phyloP scores from a whole-genome alignment of 2,329 filamentous ascomycete species.

The Stemphylium beticola region DNA sequence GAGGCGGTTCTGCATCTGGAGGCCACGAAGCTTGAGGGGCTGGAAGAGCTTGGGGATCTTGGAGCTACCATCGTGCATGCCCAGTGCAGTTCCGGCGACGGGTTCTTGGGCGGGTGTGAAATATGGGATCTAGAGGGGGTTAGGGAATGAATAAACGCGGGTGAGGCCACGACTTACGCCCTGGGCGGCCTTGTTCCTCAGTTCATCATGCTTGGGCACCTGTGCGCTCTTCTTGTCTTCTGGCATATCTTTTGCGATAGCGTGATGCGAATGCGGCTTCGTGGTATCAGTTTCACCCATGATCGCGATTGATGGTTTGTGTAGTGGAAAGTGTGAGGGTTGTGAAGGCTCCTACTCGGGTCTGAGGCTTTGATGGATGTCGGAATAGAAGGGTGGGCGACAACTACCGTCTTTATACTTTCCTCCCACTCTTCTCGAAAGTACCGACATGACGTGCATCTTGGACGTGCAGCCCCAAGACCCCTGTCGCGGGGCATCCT shows the following conservation, averaged over 20 bases:
- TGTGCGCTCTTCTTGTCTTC: conserved; percentile 32
- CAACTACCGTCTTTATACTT: conserved; percentile 30
- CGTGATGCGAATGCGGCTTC: conserved; percentile 42
- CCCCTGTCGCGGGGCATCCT: conserved; percentile 19
- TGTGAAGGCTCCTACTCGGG: background rate
- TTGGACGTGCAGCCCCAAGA: conserved; percentile 3
- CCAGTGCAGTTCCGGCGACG: conserved; percentile 55
- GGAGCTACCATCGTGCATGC: conserved; percentile 56
- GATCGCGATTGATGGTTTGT: conserved; percentile 4
- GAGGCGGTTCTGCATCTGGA: conserved; percentile 73
- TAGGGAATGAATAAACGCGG: background rate
- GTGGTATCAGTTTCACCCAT: conserved; percentile 35
- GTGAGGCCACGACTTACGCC: conserved; percentile 41
- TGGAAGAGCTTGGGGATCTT: conserved; percentile 65
- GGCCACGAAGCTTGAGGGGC: conserved; percentile 62
- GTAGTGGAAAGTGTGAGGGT: background rate
- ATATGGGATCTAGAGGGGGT: conserved; percentile 48
- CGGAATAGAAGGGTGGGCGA: conserved; percentile 2
- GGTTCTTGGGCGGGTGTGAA: conserved; percentile 57
- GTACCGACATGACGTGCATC: conserved; percentile 26
- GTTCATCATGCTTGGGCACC: conserved; percentile 22
- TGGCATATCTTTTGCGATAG: conserved; percentile 35
- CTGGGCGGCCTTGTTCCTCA: conserved; percentile 52
- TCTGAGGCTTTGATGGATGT: conserved; percentile 6
- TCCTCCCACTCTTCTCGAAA: conserved; percentile 26